These are phyloP conservation scores for slime mould (Dictyostelium discoideum) DNA, from an alignment of 78 protist genomes.

Conservation along the genomic window dicty_2.7 NC_007091.3:4570001-4570500, in stretches of 20 bases:
- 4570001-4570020: conserved; percentile 74
- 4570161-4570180: conserved; percentile 86
- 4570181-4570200: conserved; percentile 89
- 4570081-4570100: conserved; percentile 91
- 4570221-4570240: conserved; percentile 91
- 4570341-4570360: conserved; percentile 87
- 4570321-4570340: conserved; percentile 87
- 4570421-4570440: conserved; percentile 78
- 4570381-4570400: conserved; percentile 70
- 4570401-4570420: conserved; percentile 51
- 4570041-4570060: not conserved
- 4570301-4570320: conserved; percentile 78
- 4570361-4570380: conserved; percentile 91
- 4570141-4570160: conserved; percentile 57
- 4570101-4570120: conserved; percentile 26
- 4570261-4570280: conserved; percentile 47
- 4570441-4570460: conserved; percentile 68
- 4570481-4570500: conserved; percentile 82
- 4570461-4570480: conserved; percentile 85
- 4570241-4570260: conserved; percentile 84
- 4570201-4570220: conserved; percentile 85
- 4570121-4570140: conserved; percentile 8
- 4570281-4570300: conserved; percentile 49
- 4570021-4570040: conserved; percentile 71
- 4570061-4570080: conserved; percentile 82